Evolutionary conservation across 495 filamentous ascomycete species (phyloP).

Genomic region (Neurospora sp.): DNA sequence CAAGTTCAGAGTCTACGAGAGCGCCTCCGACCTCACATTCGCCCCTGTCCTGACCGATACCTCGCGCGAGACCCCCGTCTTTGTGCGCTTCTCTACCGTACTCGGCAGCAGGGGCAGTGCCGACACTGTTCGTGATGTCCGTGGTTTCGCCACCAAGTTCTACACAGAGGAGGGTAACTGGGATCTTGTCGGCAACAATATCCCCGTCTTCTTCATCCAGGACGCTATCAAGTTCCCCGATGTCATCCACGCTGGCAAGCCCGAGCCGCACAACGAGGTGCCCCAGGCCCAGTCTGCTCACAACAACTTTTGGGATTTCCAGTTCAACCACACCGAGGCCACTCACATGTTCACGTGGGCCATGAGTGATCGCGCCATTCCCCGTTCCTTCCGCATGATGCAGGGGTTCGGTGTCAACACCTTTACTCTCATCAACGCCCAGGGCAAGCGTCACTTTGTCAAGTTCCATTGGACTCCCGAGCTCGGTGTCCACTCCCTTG

Average conservation of each 20-base stretch:
- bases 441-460: conserved; percentile 65
- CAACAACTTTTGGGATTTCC: conserved; percentile 53
- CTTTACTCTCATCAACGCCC: conserved; percentile 58
- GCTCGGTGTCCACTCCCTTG: conserved; percentile 71
- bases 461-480: conserved; percentile 76
- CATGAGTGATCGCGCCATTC: conserved; percentile 71
- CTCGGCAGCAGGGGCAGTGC: conserved; percentile 66
- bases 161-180: conserved; percentile 54
- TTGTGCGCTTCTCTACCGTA: conserved; percentile 76
- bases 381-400: conserved; percentile 80
- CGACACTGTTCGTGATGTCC: conserved; percentile 73
- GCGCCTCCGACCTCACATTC: conserved; percentile 55
- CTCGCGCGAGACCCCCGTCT: conserved; percentile 65
- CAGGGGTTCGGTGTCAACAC: conserved; percentile 89
- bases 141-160: conserved; percentile 73
- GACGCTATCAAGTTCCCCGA: conserved; percentile 69
- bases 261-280: conserved; percentile 67
- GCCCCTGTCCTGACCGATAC: conserved; percentile 75
- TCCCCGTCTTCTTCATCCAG: conserved; percentile 63
- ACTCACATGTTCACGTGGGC: conserved; percentile 83
- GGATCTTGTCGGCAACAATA: conserved; percentile 56
- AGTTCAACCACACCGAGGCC: conserved; percentile 56
- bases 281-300: conserved; percentile 54
- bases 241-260: conserved; percentile 68
- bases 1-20: conserved; percentile 64